phyloP scores from a whole-genome alignment of 2,329 filamentous ascomycete species.

The Seiridium unicorne region DNA sequence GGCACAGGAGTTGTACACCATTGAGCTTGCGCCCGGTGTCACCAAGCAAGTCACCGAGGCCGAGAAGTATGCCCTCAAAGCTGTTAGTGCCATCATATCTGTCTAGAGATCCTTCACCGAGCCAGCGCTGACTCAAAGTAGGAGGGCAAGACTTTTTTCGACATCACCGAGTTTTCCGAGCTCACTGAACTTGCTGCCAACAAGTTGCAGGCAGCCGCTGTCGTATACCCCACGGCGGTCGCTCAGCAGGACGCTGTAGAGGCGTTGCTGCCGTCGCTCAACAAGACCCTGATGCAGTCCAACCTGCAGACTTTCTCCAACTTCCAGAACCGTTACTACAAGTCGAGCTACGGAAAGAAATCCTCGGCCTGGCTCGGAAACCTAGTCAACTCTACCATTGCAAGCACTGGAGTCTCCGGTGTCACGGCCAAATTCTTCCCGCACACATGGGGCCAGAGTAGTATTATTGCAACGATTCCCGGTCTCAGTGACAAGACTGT shows the following conservation, averaged over 20 bases:
- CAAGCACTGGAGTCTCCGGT: slow-evolving; percentile 56
- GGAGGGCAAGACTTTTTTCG: slow-evolving; percentile 74
- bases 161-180: slow-evolving; percentile 66
- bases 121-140: slow-evolving; percentile 31
- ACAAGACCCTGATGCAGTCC: slow-evolving; percentile 62
- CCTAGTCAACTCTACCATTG: slow-evolving; percentile 62
- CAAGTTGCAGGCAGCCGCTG: slow-evolving; percentile 38
- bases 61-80: slow-evolving; percentile 69
- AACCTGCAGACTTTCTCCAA: slow-evolving; percentile 65
- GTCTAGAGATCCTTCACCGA: not conserved
- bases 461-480: slow-evolving; percentile 78
- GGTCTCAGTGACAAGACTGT: slow-evolving; percentile 71
- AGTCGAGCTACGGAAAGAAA: slow-evolving; percentile 62
- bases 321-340: slow-evolving; percentile 69
- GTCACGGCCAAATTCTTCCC: slow-evolving; percentile 64
- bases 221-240: slow-evolving; percentile 56
- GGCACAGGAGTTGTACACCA: slow-evolving; percentile 20
- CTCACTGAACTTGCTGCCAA: slow-evolving; percentile 40
- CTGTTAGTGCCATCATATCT: slow-evolving; percentile 43
- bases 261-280: slow-evolving; percentile 56
- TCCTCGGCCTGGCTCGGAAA: slow-evolving; percentile 73
- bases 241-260: slow-evolving; percentile 55
- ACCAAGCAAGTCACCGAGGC: slow-evolving; percentile 70
- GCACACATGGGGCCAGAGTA: slow-evolving; percentile 73
- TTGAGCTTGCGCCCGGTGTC: slow-evolving; percentile 67